Evolutionary conservation across 768 basidiomycete genomes (phyloP).

Genomic region (Tricholoma matsutake): DNA sequence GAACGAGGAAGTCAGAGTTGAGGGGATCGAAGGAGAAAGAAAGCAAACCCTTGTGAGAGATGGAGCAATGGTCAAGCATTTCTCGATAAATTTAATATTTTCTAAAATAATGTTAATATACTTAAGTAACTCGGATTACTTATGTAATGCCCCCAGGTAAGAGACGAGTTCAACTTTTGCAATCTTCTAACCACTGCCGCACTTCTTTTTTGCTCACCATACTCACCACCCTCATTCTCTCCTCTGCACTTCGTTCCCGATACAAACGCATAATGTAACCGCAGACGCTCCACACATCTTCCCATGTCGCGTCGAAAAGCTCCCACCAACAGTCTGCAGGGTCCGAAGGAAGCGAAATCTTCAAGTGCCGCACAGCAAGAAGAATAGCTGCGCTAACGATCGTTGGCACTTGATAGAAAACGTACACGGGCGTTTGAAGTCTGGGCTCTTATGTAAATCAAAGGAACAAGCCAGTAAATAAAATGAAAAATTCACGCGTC

Average conservation of each 20-base stretch:
- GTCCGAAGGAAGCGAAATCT: slow-evolving; percentile 68
- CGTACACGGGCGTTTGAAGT: slow-evolving; percentile 90
- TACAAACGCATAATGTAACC: slow-evolving; percentile 86
- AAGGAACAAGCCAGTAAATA: background rate
- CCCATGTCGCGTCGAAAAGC: slow-evolving; percentile 88
- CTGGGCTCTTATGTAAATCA: slow-evolving; percentile 39
- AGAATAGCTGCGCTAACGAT: slow-evolving; percentile 90
- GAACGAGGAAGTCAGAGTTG: slow-evolving; percentile 1
- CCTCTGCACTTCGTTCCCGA: slow-evolving; percentile 48
- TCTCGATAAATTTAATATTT: background rate
- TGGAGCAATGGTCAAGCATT: slow-evolving; percentile 96
- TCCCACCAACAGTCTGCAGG: slow-evolving; percentile 87
- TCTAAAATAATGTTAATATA: too few species aligned
- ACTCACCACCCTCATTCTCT: slow-evolving; percentile 42
- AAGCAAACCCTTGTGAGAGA: slow-evolving; percentile 80
- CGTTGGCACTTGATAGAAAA: slow-evolving; percentile 82
- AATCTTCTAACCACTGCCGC: slow-evolving; percentile 72
- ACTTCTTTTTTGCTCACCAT: slow-evolving; percentile 78
- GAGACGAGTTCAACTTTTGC: too few species aligned
- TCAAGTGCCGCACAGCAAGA: slow-evolving; percentile 69
- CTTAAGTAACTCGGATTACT: too few species aligned
- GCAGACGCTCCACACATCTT: slow-evolving; percentile 83
- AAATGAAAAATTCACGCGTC: slow-evolving; percentile 69
- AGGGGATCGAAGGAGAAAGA: background rate
- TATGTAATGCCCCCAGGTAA: too few species aligned